Base-by-base conservation (phyloP, 228 moss, liverwort and hornwort genomes). In the Sphagnum magellanicum region DNA sequence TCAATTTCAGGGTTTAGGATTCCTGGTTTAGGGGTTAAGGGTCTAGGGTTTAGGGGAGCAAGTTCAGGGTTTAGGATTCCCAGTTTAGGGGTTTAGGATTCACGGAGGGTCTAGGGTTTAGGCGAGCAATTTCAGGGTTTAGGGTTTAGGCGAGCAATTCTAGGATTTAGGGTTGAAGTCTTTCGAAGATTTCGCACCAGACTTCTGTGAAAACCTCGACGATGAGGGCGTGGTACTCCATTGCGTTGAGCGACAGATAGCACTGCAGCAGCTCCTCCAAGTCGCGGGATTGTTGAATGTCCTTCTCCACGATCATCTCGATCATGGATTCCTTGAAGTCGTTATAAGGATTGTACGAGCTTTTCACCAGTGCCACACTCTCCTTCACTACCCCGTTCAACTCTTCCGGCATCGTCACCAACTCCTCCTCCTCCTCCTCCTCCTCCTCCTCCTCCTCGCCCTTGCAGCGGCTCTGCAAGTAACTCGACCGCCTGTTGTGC, bases 241-340 rank as follows among this genome's bases (percentile, higher is more conserved):
- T 77, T 65, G 77, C 80, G 57, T 83, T 83, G n/a, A 83, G 70
- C 67, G 77, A 77, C 51, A 83, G 68, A 62, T 79, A 83, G 60
- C 83, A 83, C 51, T 83, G 77, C 49, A 83, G 77, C 60, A 83
- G 70, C 49, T 77, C 83, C 63, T 83, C 77, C 17, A 77, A 70
- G 67, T 83, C 80, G 60, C 73, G 65, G 59, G 61, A 59, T 58
- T 72, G 72, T 71, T 77, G 77, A 14, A 77, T 52, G 50, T 80
- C 75, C 68, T 80, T 83, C 72, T 80, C 80, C 52, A 72, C 61
- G 79, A 83, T 77, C 83, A 83, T 83, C 77, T 83, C 83, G 50
- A 75, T 67, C 83, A 83, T 80, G 7, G 80, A 83, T 51, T 83
- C 77, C 48, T 77, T 67, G 69, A 83, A 83, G 51, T 83, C 83